Evolutionary conservation across 2,329 filamentous ascomycete genomes (phyloP), one percentile per base, ranked within the genome.

Genomic region (Exophiala phaeomuriformis): DNA sequence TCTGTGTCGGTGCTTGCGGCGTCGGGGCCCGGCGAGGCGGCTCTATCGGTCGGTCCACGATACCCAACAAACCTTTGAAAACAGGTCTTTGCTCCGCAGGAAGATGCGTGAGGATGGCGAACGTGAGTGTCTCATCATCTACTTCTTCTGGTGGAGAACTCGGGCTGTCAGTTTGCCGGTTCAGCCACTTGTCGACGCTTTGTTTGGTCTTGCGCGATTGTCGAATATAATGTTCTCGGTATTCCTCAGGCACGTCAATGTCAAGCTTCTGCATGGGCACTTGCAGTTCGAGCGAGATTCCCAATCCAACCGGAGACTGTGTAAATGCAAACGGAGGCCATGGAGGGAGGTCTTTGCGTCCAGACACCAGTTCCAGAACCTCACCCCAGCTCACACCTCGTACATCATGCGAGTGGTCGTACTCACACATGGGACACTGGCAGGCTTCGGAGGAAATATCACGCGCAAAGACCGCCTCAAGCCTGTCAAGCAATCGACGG

Each of bases 391-490:
- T 93, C 31, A 96, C 77, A 1, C 90, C 90, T 51, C 77, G 79
- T 58, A 83, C 80, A 35, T 74, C 72, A 30, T 78, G 71, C 46
- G 71, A 64, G 10, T 85, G 79, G 36, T 83, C 78, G 36, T 80
- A 75, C 44, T 85, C 81, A 66, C 91, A 97, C 76, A 96, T 88
- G 52, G 93, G 75, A 68, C 91, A 97, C 41, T 77, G 74, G 67
- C 91, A 97, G n/a, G 85, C 83, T 64, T 95, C 84, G 0, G 83
- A 83, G 0, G 90, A 90, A 35, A 98, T 84, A 65, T 97, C 91
- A 55, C 93, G 80, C 2, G 90, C 90, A 70, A 98, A 97, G 5
- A 98, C 90, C 52, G 91, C 88, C 67, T 96, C 91, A 3, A 98
- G 76, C 36, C 93, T 83, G 70, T 98, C 91, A 3, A 97, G 78